These are phyloP conservation scores for Fusarium sp. DNA, from an alignment of 2,329 filamentous ascomycete genomes.

Conservation along the genomic window DNA sequence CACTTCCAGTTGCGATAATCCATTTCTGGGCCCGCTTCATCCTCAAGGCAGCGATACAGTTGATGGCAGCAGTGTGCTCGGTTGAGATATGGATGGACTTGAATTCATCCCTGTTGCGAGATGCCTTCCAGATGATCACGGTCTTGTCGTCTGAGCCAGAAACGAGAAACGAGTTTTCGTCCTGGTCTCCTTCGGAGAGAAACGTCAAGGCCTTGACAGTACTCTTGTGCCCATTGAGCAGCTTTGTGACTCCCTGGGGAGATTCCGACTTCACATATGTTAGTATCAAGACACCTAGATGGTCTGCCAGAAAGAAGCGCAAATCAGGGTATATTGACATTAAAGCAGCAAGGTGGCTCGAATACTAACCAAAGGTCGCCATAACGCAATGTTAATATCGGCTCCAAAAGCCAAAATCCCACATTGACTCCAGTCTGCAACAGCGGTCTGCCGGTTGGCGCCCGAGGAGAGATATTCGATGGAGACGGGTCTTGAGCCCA, in stretches of 20 bases:
- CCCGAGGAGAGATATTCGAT: conserved; percentile 76
- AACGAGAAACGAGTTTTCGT: conserved; percentile 68
- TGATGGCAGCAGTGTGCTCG: conserved; percentile 80
- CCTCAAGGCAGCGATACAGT: conserved; percentile 66
- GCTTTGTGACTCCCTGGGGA: conserved; percentile 67
- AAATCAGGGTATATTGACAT: conserved; percentile 10
- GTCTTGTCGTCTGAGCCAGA: conserved; percentile 85
- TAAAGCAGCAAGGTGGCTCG: conserved; percentile 21
- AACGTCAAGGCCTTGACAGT: conserved; percentile 88
- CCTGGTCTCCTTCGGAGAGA: conserved; percentile 62
- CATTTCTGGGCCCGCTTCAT: conserved; percentile 48
- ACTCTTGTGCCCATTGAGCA: conserved; percentile 81
- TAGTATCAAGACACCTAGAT: not conserved
- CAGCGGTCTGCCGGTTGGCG: conserved; percentile 88
- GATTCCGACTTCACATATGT: conserved; percentile 47
- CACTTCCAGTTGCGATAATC: conserved; percentile 80
- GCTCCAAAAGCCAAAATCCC: conserved; percentile 88
- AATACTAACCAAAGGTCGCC: conserved; percentile 77
- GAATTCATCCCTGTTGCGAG: conserved; percentile 40
- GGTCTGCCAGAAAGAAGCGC: not conserved
- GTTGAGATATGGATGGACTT: conserved; percentile 62
- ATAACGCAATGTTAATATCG: conserved; percentile 88
- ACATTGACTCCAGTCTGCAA: conserved; percentile 85
- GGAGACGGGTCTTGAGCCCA: conserved; percentile 45
- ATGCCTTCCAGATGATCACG: conserved; percentile 75